Base-by-base conservation (phyloP, 441 rosid genomes). In the Gossypium schwendimanii region DNA sequence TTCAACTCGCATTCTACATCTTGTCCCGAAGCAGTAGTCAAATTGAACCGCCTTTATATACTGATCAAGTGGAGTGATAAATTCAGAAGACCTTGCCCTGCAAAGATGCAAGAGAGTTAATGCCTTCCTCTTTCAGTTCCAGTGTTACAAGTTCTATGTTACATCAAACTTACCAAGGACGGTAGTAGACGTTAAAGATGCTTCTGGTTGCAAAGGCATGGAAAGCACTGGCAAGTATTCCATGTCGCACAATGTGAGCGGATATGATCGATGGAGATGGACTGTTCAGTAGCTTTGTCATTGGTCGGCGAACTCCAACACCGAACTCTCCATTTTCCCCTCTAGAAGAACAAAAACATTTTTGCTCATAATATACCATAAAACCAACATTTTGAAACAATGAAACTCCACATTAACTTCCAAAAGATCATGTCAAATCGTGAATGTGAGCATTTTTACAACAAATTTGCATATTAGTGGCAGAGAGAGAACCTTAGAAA, bases 71-170 rank as follows among this genome's bases (percentile, higher is more conserved):
- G 87, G 86, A 60, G 87, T 15, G 18, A 89, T 71, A 60, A 85
- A 89, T 63, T 80, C 81, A 8, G 85, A 76, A 23, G 86, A 76
- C 62, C 82, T 75, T 45, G 84, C 76, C 91, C 93, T 89, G 83
- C 21, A 73, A 78, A 59, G 60, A 67, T 67, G 54, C 63, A 78
- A 62, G 28, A 62, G 21, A 63, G 58, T 49, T 31, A 61, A 33
- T 4, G 36, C 20, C 47, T 71, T 71, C 5, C 17, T 58, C 65
- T 39, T 41, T 44, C 15, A 9, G 18, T 59, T 67, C 28, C 67
- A 44, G 11, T 44, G 57, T 39, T 36, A 36, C 65, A 44, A 44
- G 57, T 59, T 26, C 26, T 45, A 69, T 39, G 9, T 15, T n/a
- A 47, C 57, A 23, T 47, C 24, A 55, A 58, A 6, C 85, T 82